These are phyloP conservation scores for Phialophora chinensis DNA, from an alignment of 2,329 filamentous ascomycete genomes.

Conservation along the genomic window DNA sequence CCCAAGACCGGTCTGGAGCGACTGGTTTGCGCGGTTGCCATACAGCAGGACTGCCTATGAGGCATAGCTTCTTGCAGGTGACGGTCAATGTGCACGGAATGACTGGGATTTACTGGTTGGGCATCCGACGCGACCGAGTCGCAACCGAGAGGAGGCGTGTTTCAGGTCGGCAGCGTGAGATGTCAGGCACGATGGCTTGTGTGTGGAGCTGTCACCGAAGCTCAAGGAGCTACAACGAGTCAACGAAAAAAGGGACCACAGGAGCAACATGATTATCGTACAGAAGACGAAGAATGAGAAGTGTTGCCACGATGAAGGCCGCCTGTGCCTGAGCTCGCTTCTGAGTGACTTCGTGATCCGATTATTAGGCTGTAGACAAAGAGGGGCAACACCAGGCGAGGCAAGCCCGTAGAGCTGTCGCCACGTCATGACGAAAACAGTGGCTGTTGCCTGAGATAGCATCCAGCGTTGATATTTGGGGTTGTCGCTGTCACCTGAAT, in stretches of 20 bases:
- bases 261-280: not conserved
- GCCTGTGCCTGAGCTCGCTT: constrained; percentile 1
- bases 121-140: constrained; percentile 19
- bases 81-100: constrained; percentile 11
- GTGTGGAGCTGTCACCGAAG: constrained; percentile 8
- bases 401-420: constrained; percentile 12
- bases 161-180: constrained; percentile 22
- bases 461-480: not conserved
- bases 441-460: constrained; percentile 17
- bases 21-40: not conserved
- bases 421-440: constrained; percentile 22
- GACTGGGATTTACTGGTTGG: constrained; percentile 18
- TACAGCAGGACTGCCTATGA: constrained; percentile 6
- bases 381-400: constrained; percentile 15
- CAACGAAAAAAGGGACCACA: not conserved
- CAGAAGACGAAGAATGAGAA: constrained; percentile 10
- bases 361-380: constrained; percentile 17
- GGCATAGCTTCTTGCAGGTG: not conserved
- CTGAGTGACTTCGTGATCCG: constrained; percentile 4
- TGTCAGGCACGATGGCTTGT: constrained; percentile 14
- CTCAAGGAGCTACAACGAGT: constrained; percentile 1
- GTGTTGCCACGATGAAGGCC: not conserved
- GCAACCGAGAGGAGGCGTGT: constrained; percentile 24
- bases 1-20: constrained; percentile 1
- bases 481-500: not conserved